phyloP scores from a whole-genome alignment of 2,329 filamentous ascomycete genomes.

The Pyrenophora tritici-repentis region DNA sequence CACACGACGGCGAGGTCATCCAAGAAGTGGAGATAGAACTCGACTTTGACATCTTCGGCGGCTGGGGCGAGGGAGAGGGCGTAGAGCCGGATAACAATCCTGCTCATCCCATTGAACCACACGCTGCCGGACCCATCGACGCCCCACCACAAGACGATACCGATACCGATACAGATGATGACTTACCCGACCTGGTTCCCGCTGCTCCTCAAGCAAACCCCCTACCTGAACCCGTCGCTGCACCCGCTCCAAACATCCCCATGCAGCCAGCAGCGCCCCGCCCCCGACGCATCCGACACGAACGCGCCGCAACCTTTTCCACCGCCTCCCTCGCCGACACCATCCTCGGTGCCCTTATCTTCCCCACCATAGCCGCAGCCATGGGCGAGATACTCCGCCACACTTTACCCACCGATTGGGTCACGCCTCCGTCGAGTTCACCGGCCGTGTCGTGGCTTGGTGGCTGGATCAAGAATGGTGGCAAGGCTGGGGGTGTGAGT shows the following conservation, averaged over 20 bases:
- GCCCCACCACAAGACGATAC: slow-evolving; percentile 39
- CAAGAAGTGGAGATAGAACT: slow-evolving; percentile 54
- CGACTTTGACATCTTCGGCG: slow-evolving; percentile 52
- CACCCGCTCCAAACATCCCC: slow-evolving; percentile 39
- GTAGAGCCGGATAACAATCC: slow-evolving; percentile 44
- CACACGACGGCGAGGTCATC: slow-evolving; percentile 52
- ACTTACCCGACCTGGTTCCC: slow-evolving; percentile 13
- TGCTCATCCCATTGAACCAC: slow-evolving; percentile 31
- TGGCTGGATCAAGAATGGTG: slow-evolving; percentile 22
- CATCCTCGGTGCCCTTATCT: slow-evolving; percentile 72
- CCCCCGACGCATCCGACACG: slow-evolving; percentile 43
- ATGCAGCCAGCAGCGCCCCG: slow-evolving; percentile 25
- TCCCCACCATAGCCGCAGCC: slow-evolving; percentile 78
- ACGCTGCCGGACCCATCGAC: slow-evolving; percentile 7
- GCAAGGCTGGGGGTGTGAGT: slow-evolving; percentile 6
- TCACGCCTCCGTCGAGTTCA: slow-evolving; percentile 51
- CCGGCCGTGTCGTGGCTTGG: slow-evolving; percentile 27
- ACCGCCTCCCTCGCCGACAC: slow-evolving; percentile 62
- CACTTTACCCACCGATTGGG: slow-evolving; percentile 69
- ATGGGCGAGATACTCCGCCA: slow-evolving; percentile 76
- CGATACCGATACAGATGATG: slow-evolving; percentile 14
- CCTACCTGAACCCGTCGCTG: not conserved
- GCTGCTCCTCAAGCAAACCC: slow-evolving; percentile 23
- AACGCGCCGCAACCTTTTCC: slow-evolving; percentile 58
- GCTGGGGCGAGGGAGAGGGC: slow-evolving; percentile 47